Evolutionary conservation across 495 filamentous ascomycete genomes (phyloP), one percentile per base, ranked within the genome.

Genomic region (Penicillium atrosanguineum): DNA sequence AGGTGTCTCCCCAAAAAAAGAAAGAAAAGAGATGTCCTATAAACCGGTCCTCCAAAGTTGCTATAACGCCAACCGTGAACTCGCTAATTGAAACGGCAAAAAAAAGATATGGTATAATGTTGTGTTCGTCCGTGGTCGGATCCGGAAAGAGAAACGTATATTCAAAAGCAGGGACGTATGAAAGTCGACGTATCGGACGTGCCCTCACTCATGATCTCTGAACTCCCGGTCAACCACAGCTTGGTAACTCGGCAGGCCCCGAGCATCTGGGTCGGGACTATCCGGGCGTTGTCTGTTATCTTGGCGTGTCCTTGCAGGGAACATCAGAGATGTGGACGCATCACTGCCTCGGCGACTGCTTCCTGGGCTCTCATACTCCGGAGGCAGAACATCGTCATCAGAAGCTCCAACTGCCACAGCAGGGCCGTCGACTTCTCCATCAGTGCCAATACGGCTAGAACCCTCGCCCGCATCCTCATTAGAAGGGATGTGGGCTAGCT

Each of bases 381-480:
- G 88, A 16, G 88, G 85, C 53, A 67, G 84, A 7, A 64, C 62
- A 20, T 67, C 46, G 54, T 58, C 39, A 63, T 67, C 34, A 7
- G 53, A 48, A 21, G 34, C 53, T 15, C 51, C 57, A 6, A 6
- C 50, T 20, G 29, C 16, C n/a, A 31, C 20, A 39, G 14, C 29
- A 21, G 23, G n/a, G 16, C 36, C 41, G 26, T 21, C 9, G 12
- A 69, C 59, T 6, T 64, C 62, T 14, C 65, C 66, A 6, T 61
- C 59, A 31, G 60, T 65, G 44, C 69, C 76, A 51, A 77, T 74
- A n/a, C 74, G 69, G 59, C 87, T 93, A 20, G 82, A 83, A 4
- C 84, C 82, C 68, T 94, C 90, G n/a, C 88, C 91, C 19, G 75
- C 72, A 63, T 89, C 86, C 52, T 91, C 88, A 44, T 88, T 76